Evolutionary conservation across 306 rosid genomes (phyloP), one percentile per base, ranked within the genome.

Genomic region (Medicago ruthenica): DNA sequence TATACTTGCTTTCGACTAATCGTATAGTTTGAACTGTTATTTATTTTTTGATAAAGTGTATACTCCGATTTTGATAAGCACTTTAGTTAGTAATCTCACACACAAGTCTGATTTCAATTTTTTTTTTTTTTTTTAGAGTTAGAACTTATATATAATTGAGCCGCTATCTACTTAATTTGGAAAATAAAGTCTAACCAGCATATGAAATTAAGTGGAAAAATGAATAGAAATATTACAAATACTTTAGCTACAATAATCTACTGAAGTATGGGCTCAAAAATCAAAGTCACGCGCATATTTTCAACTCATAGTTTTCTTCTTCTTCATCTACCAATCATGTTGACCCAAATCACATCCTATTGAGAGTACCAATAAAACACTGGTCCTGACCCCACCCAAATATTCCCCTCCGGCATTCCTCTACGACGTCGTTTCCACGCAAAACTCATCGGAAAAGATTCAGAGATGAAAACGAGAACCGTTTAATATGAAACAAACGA

Each of bases 381-480:
- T 5, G 34, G 69, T 74, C 63, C 77, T 5, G 81, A 47, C 78
- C 85, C 77, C 79, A 79, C 83, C 18, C 61, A 80, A 83, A 76
- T 63, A 80, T 82, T 76, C 81, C 63, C 63, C 2, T 45, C 45
- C 9, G 34, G 4, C 47, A n/a, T 34, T 11, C 68, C 1, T 7
- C 31, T 5, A 72, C 82, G 82, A 51, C 80, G 83, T 73, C 82
- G 81, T 72, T 79, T 37, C 75, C 63, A 31, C 59, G 69, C 65
- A 3, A 36, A 1, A 10, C 18, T 45, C 31, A 36, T 4, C 31
- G 24, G 31, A 34, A 62, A 31, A 64, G 1, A 16, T 2, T 7
- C 80, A 92, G 12, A 88, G 79, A 60, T 90, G 97, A 83, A 92
- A 90, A 63, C 99, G 97, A 51, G 97, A 92, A 63, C 99, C 99